Evolutionary conservation across 768 basidiomycete species (phyloP).

Genomic region (Glaciozyma martinii): DNA sequence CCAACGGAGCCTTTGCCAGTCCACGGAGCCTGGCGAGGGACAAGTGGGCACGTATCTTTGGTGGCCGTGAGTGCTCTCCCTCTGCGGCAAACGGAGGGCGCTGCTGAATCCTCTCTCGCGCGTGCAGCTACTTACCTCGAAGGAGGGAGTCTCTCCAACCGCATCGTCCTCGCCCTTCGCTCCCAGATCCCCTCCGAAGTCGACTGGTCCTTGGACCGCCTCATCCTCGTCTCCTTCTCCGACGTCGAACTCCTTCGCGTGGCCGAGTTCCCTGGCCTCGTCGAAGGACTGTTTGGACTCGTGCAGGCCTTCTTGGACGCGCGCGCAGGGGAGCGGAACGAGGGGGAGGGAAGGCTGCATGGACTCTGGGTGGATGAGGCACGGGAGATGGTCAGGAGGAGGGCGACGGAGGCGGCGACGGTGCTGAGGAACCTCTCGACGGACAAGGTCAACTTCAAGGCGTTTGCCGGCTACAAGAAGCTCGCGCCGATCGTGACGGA

Average conservation of each 20-base stretch:
- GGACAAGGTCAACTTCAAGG: conserved; percentile 56
- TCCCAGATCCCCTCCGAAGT: conserved; percentile 75
- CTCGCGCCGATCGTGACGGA: conserved; percentile 20
- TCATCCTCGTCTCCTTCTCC: conserved; percentile 68
- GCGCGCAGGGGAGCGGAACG: background rate
- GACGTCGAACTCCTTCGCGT: conserved; percentile 60
- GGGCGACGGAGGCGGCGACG: conserved; percentile 76
- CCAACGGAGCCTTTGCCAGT: background rate
- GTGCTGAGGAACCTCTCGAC: conserved; percentile 75
- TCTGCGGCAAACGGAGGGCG: background rate
- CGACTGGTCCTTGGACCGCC: conserved; percentile 78
- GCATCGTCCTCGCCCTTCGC: conserved; percentile 80
- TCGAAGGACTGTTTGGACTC: conserved; percentile 65
- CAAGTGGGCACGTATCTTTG: conserved; percentile 11
- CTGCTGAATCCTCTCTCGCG: background rate
- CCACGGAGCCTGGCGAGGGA: background rate
- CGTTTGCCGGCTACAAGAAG: conserved; percentile 48
- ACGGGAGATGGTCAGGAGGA: conserved; percentile 42
- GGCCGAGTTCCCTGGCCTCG: conserved; percentile 61
- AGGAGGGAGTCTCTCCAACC: conserved; percentile 56
- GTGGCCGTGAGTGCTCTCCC: background rate
- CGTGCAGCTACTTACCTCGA: conserved; percentile 56
- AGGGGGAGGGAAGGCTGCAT: background rate
- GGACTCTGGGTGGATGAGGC: conserved; percentile 1
- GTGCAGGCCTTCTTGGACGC: conserved; percentile 18